Conservation (phyloP, 176 grass and related monocot genomes). For the Ampelocalamus luodianensis region DNA sequence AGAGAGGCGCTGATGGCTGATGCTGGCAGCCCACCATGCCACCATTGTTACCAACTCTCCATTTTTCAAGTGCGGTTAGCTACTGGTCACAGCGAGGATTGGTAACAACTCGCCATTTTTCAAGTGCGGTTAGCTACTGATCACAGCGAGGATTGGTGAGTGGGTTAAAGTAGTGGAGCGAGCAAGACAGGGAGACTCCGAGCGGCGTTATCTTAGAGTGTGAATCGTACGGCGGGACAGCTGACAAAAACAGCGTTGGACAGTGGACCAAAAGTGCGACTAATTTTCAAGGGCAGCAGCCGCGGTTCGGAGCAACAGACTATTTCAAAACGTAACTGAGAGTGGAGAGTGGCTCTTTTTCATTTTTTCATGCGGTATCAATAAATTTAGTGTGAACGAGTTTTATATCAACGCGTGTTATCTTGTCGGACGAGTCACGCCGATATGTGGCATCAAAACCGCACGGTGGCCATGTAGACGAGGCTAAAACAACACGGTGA, state of each 20-base stretch:
- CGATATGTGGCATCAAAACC: too few relatives aligned
- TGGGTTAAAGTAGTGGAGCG: neutral
- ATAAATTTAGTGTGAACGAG: too few relatives aligned
- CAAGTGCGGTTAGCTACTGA: neutral
- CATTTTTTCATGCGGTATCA: too few relatives aligned
- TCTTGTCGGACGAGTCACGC: too few relatives aligned
- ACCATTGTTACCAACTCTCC: neutral
- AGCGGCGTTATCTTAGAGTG: neutral
- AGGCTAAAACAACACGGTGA: too few relatives aligned
- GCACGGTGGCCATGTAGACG: too few relatives aligned
- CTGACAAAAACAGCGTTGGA: constrained; percentile 36
- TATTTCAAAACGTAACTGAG: too few relatives aligned
- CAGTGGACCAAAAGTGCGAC: constrained; percentile 30
- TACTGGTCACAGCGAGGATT: too few relatives aligned
- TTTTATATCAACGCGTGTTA: too few relatives aligned
- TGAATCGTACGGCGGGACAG: constrained; percentile 32
- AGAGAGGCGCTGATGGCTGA: neutral
- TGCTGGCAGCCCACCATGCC: neutral
- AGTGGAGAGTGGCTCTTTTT: too few relatives aligned
- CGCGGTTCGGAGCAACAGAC: too few relatives aligned
- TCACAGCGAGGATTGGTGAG: neutral
- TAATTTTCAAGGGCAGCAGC: constrained; percentile 31
- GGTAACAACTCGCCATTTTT: neutral
- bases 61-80: neutral
- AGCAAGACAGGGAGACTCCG: constrained; percentile 31